Evolutionary conservation across 2,329 filamentous ascomycete species (phyloP), one percentile per base, ranked within the genome.

Genomic region (Fusarium humuli): DNA sequence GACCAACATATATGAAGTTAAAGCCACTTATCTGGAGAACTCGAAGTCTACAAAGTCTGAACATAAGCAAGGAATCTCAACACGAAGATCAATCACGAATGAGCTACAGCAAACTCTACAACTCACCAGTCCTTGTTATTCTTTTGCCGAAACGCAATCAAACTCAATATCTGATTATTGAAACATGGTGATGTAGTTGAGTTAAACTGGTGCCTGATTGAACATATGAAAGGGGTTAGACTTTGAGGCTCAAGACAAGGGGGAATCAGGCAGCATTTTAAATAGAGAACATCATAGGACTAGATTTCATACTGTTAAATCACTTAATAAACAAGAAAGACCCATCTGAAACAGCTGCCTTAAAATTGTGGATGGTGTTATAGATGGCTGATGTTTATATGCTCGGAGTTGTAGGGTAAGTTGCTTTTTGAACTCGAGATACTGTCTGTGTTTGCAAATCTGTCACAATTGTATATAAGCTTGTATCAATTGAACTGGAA

Each of bases 211-310:
- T 58, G 56, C 56, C 48, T 58, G 13, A 11, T 25, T 27, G 5
- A 25, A 23, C 4, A 7, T 1, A 5, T 7, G 18, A 25, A 18
- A 12, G 2, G n/a, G 13, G 18, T 29, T 27, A 18, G 5, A 13
- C 20, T 25, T 42, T 14, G 14, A 8, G 10, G 7, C 13, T 11
- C 13, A 42, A 18, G n/a, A 34, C 6, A 44, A 40, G 11, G 50
- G 22, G 40, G 23, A 47, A 44, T 10, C 16, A 66, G 67, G 67
- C 67, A 64, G 44, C 57, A 70, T 13, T n/a, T 29, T 40, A 22
- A n/a, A 23, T 7, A 12, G 3, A n/a, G 7, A 5, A 5, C 22
- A n/a, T 8, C 7, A 6, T 8, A 8, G 13, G 6, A 29, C 8
- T 22, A 6, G 27, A 14, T n/a, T n/a, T n/a, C n/a, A n/a, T n/a